Evolutionary conservation across 768 basidiomycete genomes (phyloP).

Genomic region (Panaeolus papilionaceus): DNA sequence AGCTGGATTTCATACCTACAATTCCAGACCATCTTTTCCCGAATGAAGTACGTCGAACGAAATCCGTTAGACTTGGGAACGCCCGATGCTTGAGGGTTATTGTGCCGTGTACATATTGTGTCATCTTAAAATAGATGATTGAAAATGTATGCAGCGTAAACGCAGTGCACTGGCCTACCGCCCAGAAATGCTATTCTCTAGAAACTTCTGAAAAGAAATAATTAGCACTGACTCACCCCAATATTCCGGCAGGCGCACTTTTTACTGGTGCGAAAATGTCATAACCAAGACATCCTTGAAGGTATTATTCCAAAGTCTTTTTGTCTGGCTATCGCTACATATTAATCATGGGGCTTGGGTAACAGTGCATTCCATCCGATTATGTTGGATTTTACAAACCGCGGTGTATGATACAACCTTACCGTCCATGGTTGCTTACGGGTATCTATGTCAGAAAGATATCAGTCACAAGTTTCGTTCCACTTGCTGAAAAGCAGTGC

Average conservation of each 20-base stretch:
- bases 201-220: background rate
- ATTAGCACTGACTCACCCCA: background rate
- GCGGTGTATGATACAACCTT: background rate
- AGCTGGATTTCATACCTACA: background rate
- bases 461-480: background rate
- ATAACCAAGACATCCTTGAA: background rate
- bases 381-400: background rate
- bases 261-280: background rate
- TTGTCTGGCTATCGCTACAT: background rate
- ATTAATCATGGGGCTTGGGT: background rate
- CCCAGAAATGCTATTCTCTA: background rate
- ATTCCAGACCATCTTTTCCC: background rate
- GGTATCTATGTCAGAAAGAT: too few species aligned
- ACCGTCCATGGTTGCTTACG: too few species aligned
- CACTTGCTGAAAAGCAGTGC: background rate
- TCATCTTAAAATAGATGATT: background rate
- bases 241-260: background rate
- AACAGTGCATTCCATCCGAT: background rate
- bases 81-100: background rate
- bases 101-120: background rate
- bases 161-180: background rate
- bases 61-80: background rate
- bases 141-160: background rate
- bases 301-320: too few species aligned
- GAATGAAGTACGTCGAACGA: background rate